A percentile compares a stretch with the other conserved stretches of the same genome.
Conservation (phyloP, 345 rosid genomes). For the Limnanthes douglasii region DNA sequence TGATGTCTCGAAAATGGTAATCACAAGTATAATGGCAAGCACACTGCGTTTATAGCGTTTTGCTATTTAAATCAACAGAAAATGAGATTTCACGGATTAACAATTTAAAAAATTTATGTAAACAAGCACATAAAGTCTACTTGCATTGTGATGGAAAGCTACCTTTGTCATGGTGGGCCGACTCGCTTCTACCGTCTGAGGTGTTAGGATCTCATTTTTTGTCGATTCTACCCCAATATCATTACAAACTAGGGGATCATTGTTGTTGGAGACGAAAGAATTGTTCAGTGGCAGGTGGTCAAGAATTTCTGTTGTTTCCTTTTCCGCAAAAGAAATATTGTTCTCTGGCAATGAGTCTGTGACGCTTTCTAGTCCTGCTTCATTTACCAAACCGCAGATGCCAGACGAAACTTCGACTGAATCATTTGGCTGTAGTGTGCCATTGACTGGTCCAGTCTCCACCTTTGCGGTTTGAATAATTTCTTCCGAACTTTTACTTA, state of each 20-base stretch:
- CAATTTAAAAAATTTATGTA: background rate
- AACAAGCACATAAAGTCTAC: background rate
- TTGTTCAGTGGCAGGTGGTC: slow-evolving; percentile 12
- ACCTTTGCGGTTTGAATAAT: slow-evolving; percentile 12
- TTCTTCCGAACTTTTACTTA: slow-evolving; percentile 9
- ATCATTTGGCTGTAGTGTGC: slow-evolving; percentile 2
- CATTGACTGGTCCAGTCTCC: slow-evolving; percentile 6
- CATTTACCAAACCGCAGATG: slow-evolving; percentile 10
- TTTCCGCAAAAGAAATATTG: slow-evolving; percentile 1
- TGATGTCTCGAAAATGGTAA: no score
- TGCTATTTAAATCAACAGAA: no score
- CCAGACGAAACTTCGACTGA: slow-evolving; percentile 2
- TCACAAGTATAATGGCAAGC: background rate
- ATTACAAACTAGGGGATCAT: slow-evolving; percentile 6
- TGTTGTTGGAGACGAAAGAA: slow-evolving; percentile 8
- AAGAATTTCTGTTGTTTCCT: slow-evolving; percentile 4
- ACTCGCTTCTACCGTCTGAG: slow-evolving; percentile 7
- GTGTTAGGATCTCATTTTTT: slow-evolving; percentile 7
- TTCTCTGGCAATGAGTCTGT: slow-evolving; percentile 7
- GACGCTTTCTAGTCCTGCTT: slow-evolving; percentile 5
- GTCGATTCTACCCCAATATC: slow-evolving; percentile 10
- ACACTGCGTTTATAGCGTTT: no score
- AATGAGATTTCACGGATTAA: no score
- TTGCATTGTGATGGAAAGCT: slow-evolving; percentile 3
- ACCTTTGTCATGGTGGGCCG: slow-evolving; percentile 11